Evolutionary conservation across 2,329 filamentous ascomycete genomes (phyloP), one percentile per base, ranked within the genome.

Genomic region (Fusarium austroafricanum): DNA sequence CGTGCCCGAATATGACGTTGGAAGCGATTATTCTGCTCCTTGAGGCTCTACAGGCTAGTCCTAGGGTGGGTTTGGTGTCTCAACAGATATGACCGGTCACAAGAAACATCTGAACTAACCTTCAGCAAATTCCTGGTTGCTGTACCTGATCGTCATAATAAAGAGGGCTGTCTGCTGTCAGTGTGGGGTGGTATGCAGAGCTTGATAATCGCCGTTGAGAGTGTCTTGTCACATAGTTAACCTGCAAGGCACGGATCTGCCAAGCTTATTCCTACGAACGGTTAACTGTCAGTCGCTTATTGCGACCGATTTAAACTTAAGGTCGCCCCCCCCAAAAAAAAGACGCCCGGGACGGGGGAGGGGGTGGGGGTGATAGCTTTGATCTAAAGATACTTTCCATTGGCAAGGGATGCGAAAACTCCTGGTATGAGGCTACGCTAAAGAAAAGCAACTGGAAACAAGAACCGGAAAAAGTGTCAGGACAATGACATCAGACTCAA

Each of bases 191-290:
- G 18, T 10, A 29, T 20, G 10, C 6, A 47, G 40, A 61, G 55
- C 33, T 58, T 39, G 52, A 21, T 23, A 14, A 23, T 37, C 33
- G 2, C 56, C 47, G 65, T 55, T 69, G 47, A 49, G 4, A 20
- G 3, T 20, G 49, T 51, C 33, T 38, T 44, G 23, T 55, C 49
- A 44, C 45, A 28, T 28, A n/a, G n/a, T n/a, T n/a, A 49, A 20
- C 18, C 12, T 50, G 33, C 17, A 29, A 63, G 61, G 33, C 40
- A 67, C 28, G 18, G 66, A 68, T 69, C 66, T 63, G 18, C 54
- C 15, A 37, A 17, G 14, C 15, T 43, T 46, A 55, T 61, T 61
- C 42, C 59, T 20, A 33, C 17, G 21, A 55, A 29, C 20, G 15
- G 28, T 10, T 17, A 26, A 10, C 11, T 4, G 1, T 1, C 12